phyloP scores from a whole-genome alignment of 352 stramenopile genomes.

The Globisporangium megalacanthum region DNA sequence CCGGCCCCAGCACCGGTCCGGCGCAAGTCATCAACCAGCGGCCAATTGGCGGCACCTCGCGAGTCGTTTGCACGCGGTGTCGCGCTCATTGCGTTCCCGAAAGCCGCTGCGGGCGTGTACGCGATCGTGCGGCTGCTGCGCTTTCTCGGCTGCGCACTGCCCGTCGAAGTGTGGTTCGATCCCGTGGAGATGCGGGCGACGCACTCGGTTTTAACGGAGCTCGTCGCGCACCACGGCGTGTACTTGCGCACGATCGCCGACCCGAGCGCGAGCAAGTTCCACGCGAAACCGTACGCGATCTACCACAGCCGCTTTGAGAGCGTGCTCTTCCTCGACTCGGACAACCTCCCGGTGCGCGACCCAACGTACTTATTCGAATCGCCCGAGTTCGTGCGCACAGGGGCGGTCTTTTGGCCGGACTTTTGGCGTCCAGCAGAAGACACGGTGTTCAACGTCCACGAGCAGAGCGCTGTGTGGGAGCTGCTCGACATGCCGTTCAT shows the following conservation, averaged over 20 bases:
- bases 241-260: constrained; percentile 54
- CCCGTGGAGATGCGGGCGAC: constrained; percentile 42
- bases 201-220: constrained; percentile 54
- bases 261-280: constrained; percentile 58
- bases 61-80: constrained; percentile 34
- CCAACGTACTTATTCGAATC: constrained; percentile 79
- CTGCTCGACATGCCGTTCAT: constrained; percentile 79
- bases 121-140: constrained; percentile 60
- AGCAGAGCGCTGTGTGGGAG: constrained; percentile 63
- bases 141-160: constrained; percentile 32
- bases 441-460: constrained; percentile 71
- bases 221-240: constrained; percentile 49
- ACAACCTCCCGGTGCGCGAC: constrained; percentile 73
- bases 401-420: constrained; percentile 83
- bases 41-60: not conserved
- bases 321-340: constrained; percentile 76
- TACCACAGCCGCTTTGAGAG: constrained; percentile 73
- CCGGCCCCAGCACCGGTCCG: not conserved
- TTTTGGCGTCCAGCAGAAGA: constrained; percentile 63
- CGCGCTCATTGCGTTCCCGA: constrained; percentile 67
- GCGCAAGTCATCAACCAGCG: not conserved
- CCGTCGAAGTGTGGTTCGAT: constrained; percentile 53
- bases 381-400: constrained; percentile 48
- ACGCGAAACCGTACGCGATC: constrained; percentile 75
- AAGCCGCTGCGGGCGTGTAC: constrained; percentile 62